Evolutionary conservation across 2,329 filamentous ascomycete species (phyloP).

Genomic region (Colletotrichum filicis): DNA sequence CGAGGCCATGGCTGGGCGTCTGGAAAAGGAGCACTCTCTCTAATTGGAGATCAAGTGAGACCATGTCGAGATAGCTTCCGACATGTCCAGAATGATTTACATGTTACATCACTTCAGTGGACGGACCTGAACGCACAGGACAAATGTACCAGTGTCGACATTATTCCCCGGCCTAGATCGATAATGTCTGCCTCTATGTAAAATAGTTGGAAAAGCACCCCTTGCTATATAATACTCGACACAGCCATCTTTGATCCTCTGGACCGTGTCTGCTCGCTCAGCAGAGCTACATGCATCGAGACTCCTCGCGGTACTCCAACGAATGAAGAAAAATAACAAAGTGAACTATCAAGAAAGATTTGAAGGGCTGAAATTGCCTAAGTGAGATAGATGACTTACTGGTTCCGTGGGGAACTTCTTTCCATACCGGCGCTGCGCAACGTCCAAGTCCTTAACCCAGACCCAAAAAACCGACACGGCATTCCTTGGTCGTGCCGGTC

Average conservation of each 20-base stretch:
- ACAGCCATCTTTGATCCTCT: not conserved
- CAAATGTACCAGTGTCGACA: conserved; percentile 11
- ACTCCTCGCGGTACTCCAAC: conserved; percentile 11
- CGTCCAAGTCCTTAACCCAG: conserved; percentile 14
- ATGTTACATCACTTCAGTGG: not conserved
- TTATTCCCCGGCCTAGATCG: conserved; percentile 13
- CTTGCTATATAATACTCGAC: conserved; percentile 25
- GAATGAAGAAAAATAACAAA: not conserved
- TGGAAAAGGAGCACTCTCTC: not conserved
- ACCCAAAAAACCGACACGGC: conserved; percentile 1
- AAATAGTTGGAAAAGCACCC: not conserved
- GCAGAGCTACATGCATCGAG: not conserved
- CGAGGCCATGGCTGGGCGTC: not conserved
- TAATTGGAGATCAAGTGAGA: not conserved
- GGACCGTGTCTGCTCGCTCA: not conserved
- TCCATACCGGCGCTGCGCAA: conserved; percentile 11
- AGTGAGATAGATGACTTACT: conserved; percentile 11
- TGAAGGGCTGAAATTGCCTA: conserved; percentile 12
- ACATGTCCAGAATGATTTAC: not conserved
- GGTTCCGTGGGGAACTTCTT: conserved; percentile 13
- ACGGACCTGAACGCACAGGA: not conserved
- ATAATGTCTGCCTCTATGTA: conserved; percentile 19
- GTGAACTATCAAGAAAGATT: conserved; percentile 4
- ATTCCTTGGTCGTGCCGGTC: conserved; percentile 8
- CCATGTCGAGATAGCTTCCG: not conserved